phyloP scores from a whole-genome alignment of 2,329 filamentous ascomycete genomes.

The Ophiostoma ulmi region DNA sequence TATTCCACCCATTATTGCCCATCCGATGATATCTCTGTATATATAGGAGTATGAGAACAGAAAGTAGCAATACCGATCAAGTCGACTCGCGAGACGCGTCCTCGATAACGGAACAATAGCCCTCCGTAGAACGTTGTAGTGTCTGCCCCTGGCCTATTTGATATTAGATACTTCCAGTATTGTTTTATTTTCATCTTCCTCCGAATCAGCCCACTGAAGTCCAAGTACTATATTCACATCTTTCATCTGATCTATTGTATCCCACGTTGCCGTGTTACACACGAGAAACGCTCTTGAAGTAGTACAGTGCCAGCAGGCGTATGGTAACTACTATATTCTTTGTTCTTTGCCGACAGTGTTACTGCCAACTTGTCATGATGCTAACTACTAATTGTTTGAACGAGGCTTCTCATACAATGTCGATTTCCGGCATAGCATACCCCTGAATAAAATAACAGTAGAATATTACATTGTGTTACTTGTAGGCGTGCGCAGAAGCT shows the following conservation, averaged over 20 bases:
- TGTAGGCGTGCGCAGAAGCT: not conserved
- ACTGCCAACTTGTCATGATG: not conserved
- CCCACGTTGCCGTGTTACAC: not conserved
- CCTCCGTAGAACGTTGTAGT: not conserved
- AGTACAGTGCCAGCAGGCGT: not conserved
- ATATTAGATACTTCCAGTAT: not conserved
- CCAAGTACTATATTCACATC: no score
- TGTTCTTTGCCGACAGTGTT: not conserved
- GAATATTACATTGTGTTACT: not conserved
- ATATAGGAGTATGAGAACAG: not conserved
- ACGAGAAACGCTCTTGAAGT: not conserved
- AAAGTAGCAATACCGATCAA: not conserved
- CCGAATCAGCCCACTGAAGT: no score
- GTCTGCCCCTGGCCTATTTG: conserved; percentile 1
- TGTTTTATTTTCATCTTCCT: not conserved
- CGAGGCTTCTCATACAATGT: not conserved
- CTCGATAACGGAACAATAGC: not conserved
- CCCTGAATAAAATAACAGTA: not conserved
- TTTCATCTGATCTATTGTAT: not conserved
- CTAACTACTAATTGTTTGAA: no score
- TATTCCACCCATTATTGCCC: not conserved
- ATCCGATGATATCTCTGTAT: not conserved
- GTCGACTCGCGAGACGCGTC: not conserved
- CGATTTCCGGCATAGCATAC: not conserved
- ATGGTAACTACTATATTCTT: not conserved